Conservation (phyloP, 768 basidiomycete genomes). For the Xerocomellus amylosporus region DNA sequence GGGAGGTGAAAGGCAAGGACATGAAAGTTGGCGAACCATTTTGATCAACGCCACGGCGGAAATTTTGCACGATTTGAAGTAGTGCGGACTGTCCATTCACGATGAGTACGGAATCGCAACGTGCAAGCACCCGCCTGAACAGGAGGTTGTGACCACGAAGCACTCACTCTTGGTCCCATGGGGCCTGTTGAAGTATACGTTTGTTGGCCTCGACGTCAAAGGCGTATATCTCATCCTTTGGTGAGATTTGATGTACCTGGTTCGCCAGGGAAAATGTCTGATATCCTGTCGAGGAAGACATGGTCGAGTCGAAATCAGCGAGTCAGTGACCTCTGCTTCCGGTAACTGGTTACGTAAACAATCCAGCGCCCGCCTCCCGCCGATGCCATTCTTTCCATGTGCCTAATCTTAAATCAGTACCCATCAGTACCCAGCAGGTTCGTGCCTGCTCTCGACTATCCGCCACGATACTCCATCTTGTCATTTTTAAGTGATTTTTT, state of each 20-base stretch:
- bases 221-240: conserved; percentile 77
- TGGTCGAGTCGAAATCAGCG: conserved; percentile 4
- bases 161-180: conserved; percentile 86
- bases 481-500: no score
- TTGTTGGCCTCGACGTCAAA: conserved; percentile 70
- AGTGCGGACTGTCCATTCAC: conserved; percentile 54
- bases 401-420: no score
- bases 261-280: conserved; percentile 74
- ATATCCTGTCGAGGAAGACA: conserved; percentile 57
- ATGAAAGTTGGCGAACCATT: conserved; percentile 56
- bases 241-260: conserved; percentile 64
- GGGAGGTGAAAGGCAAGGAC: background rate
- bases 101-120: background rate
- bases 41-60: conserved; percentile 94
- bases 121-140: background rate
- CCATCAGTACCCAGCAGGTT: no score
- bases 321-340: background rate
- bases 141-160: background rate
- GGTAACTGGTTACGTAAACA: background rate
- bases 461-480: no score
- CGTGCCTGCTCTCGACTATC: no score
- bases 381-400: no score
- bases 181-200: conserved; percentile 62
- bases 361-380: no score
- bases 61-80: conserved; percentile 90